Conservation (phyloP, 2,329 filamentous ascomycete species). For the Colletotrichum orbiculare region DNA sequence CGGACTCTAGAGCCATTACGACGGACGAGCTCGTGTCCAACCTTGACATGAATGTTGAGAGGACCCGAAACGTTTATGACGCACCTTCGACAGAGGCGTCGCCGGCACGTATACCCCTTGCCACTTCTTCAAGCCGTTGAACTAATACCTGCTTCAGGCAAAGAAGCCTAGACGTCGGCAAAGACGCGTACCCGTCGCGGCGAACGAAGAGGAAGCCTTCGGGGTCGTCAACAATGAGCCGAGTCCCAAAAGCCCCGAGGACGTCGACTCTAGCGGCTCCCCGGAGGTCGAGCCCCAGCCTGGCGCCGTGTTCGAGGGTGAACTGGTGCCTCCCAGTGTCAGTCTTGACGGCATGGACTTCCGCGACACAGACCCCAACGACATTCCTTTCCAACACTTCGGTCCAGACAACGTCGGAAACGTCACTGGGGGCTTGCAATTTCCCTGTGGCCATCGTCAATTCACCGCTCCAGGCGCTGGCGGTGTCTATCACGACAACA, state of each 20-base stretch:
- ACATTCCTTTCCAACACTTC: too few relatives aligned
- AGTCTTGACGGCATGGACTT: too few relatives aligned
- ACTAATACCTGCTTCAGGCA: background rate
- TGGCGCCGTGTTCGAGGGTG: too few relatives aligned
- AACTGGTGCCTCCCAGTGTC: too few relatives aligned
- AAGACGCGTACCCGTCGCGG: slow-evolving; percentile 3
- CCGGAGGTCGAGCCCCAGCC: too few relatives aligned
- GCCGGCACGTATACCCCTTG: slow-evolving; percentile 54
- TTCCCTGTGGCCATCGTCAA: too few relatives aligned
- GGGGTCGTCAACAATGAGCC: slow-evolving; percentile 25
- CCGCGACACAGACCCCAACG: too few relatives aligned
- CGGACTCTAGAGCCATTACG: slow-evolving; percentile 71
- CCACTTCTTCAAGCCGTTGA: background rate
- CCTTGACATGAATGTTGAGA: slow-evolving; percentile 60
- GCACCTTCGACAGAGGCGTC: slow-evolving; percentile 64
- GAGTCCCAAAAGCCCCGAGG: background rate
- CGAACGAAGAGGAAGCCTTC: background rate
- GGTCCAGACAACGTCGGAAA: too few relatives aligned
- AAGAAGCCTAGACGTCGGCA: slow-evolving; percentile 28
- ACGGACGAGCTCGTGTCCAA: slow-evolving; percentile 74
- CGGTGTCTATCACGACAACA: too few relatives aligned
- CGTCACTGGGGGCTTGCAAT: too few relatives aligned
- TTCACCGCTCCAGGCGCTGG: too few relatives aligned
- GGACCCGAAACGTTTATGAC: slow-evolving; percentile 69
- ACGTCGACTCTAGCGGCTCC: too few relatives aligned